Evolutionary conservation across 1,284 basidiomycete genomes (phyloP), one percentile per base, ranked within the genome.

Genomic region (Puccinia coronata): DNA sequence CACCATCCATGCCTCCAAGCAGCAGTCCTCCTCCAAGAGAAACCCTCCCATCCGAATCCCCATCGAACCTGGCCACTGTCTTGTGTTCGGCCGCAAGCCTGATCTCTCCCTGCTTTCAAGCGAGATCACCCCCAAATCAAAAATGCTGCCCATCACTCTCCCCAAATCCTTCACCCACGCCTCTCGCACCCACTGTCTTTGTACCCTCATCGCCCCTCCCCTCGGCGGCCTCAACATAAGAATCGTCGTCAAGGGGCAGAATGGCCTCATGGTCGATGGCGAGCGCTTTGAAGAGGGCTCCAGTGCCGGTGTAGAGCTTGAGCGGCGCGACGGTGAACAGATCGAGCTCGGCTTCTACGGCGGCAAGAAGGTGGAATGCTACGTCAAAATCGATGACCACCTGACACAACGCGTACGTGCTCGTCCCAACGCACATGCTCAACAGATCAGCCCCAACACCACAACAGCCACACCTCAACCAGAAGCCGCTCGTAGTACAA

Each of bases 81-180:
- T 81, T 14, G 79, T 81, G 59, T 65, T 81, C n/a, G 79, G 79
- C 12, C 53, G 79, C 4, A 72, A 81, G 47, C 79, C 79, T 31
- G 70, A 81, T 39, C 53, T 81, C 57, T 65, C 57, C 28, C 16
- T 41, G 16, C 39, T 74, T 36, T 41, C 72, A 28, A 74, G 47
- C 43, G 70, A 72, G 31, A 53, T 81, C 57, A 74, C 79, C 14
- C 77, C 77, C 14, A 74, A 61, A 61, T 61, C 72, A 6, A 61
- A 18, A 53, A 41, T 81, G 18, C 31, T 63, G 2, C 69, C 79
- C 34, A 74, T 81, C 61, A 63, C 36, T 28, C 61, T 81, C 12
- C 79, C 79, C 25, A 71, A 71, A 74, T 72, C 79, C 5, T 81
- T 81, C 47, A 81, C 79, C 34, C 79, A 81, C 73, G 79, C 79